Conservation (phyloP, 805 yeast genomes). For the Tetrapisispora taiwanensis region DNA sequence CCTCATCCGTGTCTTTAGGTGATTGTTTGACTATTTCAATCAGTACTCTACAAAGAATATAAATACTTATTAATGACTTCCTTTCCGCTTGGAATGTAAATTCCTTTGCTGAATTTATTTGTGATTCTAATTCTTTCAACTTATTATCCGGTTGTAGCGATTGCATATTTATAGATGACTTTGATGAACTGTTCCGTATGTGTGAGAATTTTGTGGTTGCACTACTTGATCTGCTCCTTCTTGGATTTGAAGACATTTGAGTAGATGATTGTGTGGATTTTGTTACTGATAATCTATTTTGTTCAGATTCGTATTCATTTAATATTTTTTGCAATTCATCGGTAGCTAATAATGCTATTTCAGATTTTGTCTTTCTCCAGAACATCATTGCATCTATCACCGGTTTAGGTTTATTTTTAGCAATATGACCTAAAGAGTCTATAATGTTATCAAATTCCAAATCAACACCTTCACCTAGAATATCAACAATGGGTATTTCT, state of each 20-base stretch:
- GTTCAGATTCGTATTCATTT: conserved; percentile 27
- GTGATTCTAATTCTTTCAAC: conserved; percentile 36
- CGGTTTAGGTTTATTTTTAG: conserved; percentile 83
- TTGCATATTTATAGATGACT: conserved; percentile 25
- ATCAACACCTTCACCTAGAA: conserved; percentile 79
- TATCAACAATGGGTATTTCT: conserved; percentile 71
- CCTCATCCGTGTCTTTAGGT: conserved; percentile 65
- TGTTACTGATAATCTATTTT: conserved; percentile 3
- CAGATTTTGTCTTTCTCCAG: conserved; percentile 92
- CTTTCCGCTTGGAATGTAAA: conserved; percentile 78
- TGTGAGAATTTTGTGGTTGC: conserved; percentile 32
- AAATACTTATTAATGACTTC: conserved; percentile 77
- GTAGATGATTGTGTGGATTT: not conserved
- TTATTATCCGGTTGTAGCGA: conserved; percentile 43
- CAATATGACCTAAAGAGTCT: conserved; percentile 79
- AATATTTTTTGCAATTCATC: conserved; percentile 39
- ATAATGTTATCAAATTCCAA: conserved; percentile 78
- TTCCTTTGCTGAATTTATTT: conserved; percentile 40
- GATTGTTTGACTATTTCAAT: conserved; percentile 89
- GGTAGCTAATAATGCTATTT: conserved; percentile 60
- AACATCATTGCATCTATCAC: conserved; percentile 97
- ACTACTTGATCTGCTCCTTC: conserved; percentile 24
- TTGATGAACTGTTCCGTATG: conserved; percentile 42
- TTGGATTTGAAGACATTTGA: conserved; percentile 7
- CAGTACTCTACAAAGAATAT: conserved; percentile 79